Evolutionary conservation across 176 grass and related monocot genomes (phyloP).

Genomic region (Luzula sylvatica): DNA sequence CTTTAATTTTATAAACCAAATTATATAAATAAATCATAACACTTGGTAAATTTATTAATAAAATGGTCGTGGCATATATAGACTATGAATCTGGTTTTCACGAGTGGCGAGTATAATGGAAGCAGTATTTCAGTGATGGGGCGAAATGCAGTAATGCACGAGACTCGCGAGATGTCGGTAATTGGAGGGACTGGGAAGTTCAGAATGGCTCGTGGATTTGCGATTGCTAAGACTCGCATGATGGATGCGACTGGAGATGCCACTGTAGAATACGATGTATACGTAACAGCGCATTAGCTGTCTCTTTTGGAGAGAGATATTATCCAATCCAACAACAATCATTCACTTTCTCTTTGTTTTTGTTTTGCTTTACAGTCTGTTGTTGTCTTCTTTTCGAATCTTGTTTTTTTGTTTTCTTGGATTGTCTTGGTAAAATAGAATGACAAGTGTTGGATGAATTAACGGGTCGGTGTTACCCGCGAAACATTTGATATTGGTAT

Average conservation of each 20-base stretch:
- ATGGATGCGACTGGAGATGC: constrained; percentile 41
- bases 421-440: too few species aligned
- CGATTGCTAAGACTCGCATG: constrained; percentile 31
- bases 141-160: constrained; percentile 39
- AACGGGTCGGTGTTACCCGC: too few species aligned
- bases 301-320: too few species aligned
- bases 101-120: constrained; percentile 37
- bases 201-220: constrained; percentile 55
- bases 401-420: too few species aligned
- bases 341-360: too few species aligned
- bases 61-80: neutral
- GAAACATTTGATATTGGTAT: too few species aligned
- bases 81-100: constrained; percentile 67
- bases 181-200: constrained; percentile 51
- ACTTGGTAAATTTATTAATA: neutral
- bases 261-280: constrained; percentile 63
- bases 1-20: neutral
- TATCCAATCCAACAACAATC: too few species aligned
- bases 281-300: constrained; percentile 14
- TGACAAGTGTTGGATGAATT: too few species aligned
- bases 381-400: too few species aligned
- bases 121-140: constrained; percentile 52
- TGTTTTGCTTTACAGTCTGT: too few species aligned
- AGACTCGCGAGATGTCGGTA: constrained; percentile 45
- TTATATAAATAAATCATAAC: neutral